Evolutionary conservation across 2,329 filamentous ascomycete genomes (phyloP), one percentile per base, ranked within the genome.

Genomic region (Fusarium oxysporum): DNA sequence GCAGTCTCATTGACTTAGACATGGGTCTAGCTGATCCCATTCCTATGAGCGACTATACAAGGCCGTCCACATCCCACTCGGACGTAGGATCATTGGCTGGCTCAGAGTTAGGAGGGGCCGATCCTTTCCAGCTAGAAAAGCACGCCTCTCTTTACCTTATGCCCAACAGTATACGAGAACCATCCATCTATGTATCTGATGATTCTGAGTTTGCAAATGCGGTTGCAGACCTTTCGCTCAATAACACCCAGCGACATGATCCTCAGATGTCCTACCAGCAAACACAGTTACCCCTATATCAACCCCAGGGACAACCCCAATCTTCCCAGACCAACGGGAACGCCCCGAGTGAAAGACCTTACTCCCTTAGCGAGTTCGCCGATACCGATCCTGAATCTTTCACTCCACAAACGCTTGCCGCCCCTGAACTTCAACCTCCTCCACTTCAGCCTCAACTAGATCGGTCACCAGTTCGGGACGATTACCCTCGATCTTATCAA

Each of bases 51-150:
- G 88, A 90, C 35, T 79, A 84, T 19, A 84, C 86, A 1, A 83
- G 88, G 3, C 89, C 89, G 1, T 90, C 89, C 5, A 90, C 88
- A 1, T 88, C 89, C 16, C 87, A 90, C 77, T 91, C 89, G 2
- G 88, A 90, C 67, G 86, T 84, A 17, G 86, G 79, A 4, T 90
- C 88, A 1, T 82, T 90, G 16, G 84, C 85, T 12, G 89, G 89
- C 56, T 89, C 89, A 2, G 87, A 90, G 63, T 79, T 87, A 37
- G 86, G 87, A 32, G 83, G 85, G 17, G 85, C 83, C 4, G 89
- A 89, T 72, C 89, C 90, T 0, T 92, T 92, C 64, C 88, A 91
- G 61, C 83, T 92, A 7, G 90, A 92, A 78, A 86, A 87, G n/a
- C 89, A 91, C 72, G 83, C 88, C 3, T 90, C 89, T 2, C 80